Evolutionary conservation across 495 filamentous ascomycete genomes (phyloP).

Genomic region (Podospora fimiseda): DNA sequence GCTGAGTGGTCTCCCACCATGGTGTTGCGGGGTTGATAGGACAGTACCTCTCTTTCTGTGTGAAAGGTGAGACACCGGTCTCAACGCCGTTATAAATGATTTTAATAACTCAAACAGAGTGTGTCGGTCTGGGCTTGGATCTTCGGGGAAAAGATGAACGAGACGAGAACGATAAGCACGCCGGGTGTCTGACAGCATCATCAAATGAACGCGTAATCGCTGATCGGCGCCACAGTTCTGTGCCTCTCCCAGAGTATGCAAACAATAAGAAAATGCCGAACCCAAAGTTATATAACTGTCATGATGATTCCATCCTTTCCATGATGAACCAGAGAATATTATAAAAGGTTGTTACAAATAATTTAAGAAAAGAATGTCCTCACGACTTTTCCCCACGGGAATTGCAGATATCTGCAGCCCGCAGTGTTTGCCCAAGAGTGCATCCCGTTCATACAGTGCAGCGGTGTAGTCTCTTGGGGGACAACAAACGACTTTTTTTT

Average conservation of each 20-base stretch:
- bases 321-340: too few relatives aligned
- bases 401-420: too few relatives aligned
- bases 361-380: not conserved
- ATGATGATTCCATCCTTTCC: not conserved
- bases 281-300: too few relatives aligned
- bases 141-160: not conserved
- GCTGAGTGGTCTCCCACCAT: conserved; percentile 12
- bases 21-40: conserved; percentile 7
- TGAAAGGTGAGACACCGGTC: too few relatives aligned
- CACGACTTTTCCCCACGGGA: too few relatives aligned
- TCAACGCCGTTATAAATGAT: too few relatives aligned
- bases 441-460: too few relatives aligned
- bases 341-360: not conserved
- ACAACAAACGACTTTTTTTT: not conserved
- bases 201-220: conserved; percentile 1
- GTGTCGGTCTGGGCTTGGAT: not conserved
- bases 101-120: not conserved
- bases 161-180: not conserved
- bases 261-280: not conserved
- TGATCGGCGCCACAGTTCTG: not conserved
- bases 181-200: conserved; percentile 3
- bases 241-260: not conserved
- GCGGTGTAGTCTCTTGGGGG: not conserved
- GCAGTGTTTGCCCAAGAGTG: too few relatives aligned
- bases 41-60: conserved; percentile 2